Base-by-base conservation (phyloP, 495 filamentous ascomycete genomes). In the Darksidea phi region DNA sequence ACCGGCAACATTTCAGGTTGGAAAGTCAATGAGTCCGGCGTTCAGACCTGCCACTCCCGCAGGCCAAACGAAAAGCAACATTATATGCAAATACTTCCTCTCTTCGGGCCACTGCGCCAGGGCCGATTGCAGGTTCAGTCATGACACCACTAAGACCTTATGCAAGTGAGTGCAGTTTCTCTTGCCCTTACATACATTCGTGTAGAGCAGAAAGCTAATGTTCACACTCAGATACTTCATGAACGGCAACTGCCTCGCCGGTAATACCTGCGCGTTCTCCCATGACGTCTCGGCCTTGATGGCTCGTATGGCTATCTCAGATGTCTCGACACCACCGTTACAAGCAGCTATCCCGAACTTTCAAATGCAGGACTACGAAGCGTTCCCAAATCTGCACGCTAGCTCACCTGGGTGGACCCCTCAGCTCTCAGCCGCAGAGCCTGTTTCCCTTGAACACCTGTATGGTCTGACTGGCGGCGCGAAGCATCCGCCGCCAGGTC, bases 21-120 rank as follows among this genome's bases (percentile, higher is more conserved):
- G 95, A 25, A 96, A 96, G 70, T 96, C 91, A 17, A 92, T 95
- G 83, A 82, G 81, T 23, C 81, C 91, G 32, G 79, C 79, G n/a
- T 80, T 87, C 32, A 86, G 89, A 32, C 86, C 91, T 13, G 74
- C 83, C 11, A 91, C 89, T 5, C 90, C 91, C 12, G 84, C 84
- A 13, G 79, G 82, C 25, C 83, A 87, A 82, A 66, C 87, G 84
- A 74, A 73, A 68, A 70, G 75, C 64, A 88, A 88, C 43, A 86
- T 97, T 18, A 89, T 97, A 20, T 99, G 95, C 79, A 95, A 93
- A 72, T 99, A 96, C 71, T 97, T 87, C 77, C 79, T 99, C 17
- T 91, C 92, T 13, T 93, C 86, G 17, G 95, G 95, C 5, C 86
- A 90, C 70, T 99, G 95, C 69, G 84, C 96, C 28, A 84, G 95